Percentiles rank a stretch among this genome's conserved stretches.
Conservation (phyloP, 2,329 filamentous ascomycete genomes). For the Sclerotinia nivalis region DNA sequence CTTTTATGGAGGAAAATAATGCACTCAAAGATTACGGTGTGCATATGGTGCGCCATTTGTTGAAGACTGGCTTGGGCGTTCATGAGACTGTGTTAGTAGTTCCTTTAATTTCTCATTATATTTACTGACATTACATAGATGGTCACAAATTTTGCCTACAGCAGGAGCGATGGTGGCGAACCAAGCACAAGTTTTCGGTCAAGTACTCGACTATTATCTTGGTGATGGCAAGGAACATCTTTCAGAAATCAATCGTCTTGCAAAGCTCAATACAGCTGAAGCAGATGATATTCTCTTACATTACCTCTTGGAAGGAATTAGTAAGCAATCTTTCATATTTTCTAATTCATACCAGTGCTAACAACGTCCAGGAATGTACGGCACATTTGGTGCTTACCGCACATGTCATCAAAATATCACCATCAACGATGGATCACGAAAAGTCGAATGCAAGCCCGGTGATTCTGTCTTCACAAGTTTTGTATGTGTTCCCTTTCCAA, state of each 20-base stretch:
- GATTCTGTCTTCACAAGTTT: slow-evolving; percentile 22
- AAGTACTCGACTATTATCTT: slow-evolving; percentile 71
- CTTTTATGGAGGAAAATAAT: slow-evolving; percentile 49
- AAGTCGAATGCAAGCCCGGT: slow-evolving; percentile 20
- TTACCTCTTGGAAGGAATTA: slow-evolving; percentile 62
- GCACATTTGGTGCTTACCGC: slow-evolving; percentile 62
- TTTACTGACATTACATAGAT: slow-evolving; percentile 20
- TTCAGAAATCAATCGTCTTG: slow-evolving; percentile 59
- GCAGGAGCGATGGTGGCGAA: slow-evolving; percentile 67
- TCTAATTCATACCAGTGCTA: not conserved
- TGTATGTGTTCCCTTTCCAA: not conserved
- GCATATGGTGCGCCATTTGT: slow-evolving; percentile 62
- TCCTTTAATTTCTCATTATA: slow-evolving; percentile 53
- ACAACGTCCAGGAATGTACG: slow-evolving; percentile 49
- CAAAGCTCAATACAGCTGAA: slow-evolving; percentile 54
- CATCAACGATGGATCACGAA: slow-evolving; percentile 15
- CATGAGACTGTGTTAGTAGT: slow-evolving; percentile 51
- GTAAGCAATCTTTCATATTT: slow-evolving; percentile 4
- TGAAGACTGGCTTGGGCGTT: slow-evolving; percentile 60
- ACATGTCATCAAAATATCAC: slow-evolving; percentile 23
- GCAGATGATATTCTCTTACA: slow-evolving; percentile 63
- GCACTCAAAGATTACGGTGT: slow-evolving; percentile 55
- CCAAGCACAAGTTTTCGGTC: slow-evolving; percentile 70
- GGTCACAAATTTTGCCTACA: slow-evolving; percentile 66
- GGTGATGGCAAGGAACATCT: slow-evolving; percentile 57